Base-by-base conservation (phyloP, 225 moss, liverwort and hornwort genomes). In the Takakia lepidozioides region DNA sequence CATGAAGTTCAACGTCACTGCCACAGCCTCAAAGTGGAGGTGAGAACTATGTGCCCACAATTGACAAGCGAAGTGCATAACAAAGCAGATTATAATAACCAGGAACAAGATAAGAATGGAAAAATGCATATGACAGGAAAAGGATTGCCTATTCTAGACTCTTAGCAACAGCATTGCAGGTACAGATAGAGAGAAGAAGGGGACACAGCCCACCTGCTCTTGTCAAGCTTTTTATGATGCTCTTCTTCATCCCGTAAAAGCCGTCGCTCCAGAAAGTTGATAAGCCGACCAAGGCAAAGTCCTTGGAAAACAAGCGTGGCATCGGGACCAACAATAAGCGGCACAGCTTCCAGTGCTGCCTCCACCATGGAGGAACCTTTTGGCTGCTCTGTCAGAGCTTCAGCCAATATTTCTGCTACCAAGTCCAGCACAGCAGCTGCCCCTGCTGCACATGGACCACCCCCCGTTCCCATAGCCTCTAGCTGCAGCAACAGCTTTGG, bases 371-470 rank as follows among this genome's bases (percentile, higher is more conserved):
- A 16, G 69, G 72, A 77, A 45, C 80, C 98, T 57, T 86, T 98
- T 35, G 71, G 64, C 34, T 78, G 68, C 55, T 98, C 91, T 28
- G 83, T 85, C 57, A 98, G 66, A 20, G 75, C 67, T 60, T 98
- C 85, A 14, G 87, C 87, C 59, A 98, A 82, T 59, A 98, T 74
- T 62, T 98, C 98, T 11, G 87, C 98, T 43, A 98, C 72, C 52
- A 98, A 68, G 58, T 98, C 98, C 55, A 98, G 61, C 23, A 87
- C 87, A 54, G 98, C 85, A 63, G 73, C 82, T 41, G 91, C 85
- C 41, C 87, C 70, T 32, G 78, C 70, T 51, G 75, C 58, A 48
- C 85, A 87, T 59, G 91, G 78, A 34, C 91, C 87, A 39, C 91
- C 83, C 29, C 80, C 70, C 55, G 85, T 71, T 57, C 91, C 76